phyloP scores from a whole-genome alignment of 1,139 yeast species.

The Diutina neorugosa region DNA sequence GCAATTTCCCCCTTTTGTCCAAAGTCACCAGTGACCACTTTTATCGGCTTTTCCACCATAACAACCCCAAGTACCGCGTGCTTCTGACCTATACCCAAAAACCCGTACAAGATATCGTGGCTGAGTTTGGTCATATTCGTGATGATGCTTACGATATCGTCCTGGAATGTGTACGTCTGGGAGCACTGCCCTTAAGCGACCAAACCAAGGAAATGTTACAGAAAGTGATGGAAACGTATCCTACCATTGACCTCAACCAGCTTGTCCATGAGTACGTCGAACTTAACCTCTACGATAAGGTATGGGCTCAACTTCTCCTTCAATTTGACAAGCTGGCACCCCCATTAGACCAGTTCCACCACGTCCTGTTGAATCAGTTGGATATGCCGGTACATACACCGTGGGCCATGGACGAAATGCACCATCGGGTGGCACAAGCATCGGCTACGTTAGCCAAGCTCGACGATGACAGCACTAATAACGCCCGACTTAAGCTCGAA shows the following conservation, averaged over 20 bases:
- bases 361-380: conserved; percentile 59
- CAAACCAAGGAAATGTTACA: neutral
- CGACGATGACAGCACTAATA: conserved; percentile 26
- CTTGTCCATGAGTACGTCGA: conserved; percentile 64
- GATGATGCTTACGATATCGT: neutral
- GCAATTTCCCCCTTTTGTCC: conserved; percentile 36
- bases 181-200: neutral
- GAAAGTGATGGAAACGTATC: conserved; percentile 12
- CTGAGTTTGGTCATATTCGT: neutral
- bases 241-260: conserved; percentile 39
- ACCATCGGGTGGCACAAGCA: conserved; percentile 40
- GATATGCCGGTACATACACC: conserved; percentile 41
- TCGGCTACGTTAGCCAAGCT: conserved; percentile 42
- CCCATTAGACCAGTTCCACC: conserved; percentile 21
- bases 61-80: conserved; percentile 20
- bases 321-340: conserved; percentile 19
- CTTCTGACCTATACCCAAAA: neutral
- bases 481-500: conserved; percentile 41
- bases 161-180: neutral
- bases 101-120: neutral
- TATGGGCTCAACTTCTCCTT: conserved; percentile 42
- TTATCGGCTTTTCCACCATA: conserved; percentile 31
- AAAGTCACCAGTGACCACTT: conserved; percentile 36
- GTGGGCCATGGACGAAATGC: conserved; percentile 29
- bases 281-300: conserved; percentile 45